A percentile compares a stretch with the other conserved stretches of the same genome.
Conservation (phyloP, 176 grass and related monocot species). For the Neostapfia colusana region DNA sequence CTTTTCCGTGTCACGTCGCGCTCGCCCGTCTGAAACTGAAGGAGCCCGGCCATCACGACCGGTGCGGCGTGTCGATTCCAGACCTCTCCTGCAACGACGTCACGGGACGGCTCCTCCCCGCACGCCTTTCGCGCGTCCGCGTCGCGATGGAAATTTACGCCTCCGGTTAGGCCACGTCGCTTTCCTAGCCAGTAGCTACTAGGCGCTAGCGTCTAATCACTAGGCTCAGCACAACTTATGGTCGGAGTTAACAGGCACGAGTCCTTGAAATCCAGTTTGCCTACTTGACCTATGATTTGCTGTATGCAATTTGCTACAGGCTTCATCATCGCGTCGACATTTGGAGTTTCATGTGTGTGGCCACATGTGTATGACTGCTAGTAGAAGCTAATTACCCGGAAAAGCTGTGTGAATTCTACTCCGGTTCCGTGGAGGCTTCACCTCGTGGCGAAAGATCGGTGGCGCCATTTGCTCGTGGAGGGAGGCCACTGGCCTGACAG, state of each 20-base stretch:
- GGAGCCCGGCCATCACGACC: not conserved
- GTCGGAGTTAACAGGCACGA: too few relatives aligned
- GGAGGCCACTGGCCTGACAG: not conserved
- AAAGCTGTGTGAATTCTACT: not conserved
- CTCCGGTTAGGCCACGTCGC: not conserved
- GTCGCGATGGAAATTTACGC: not conserved
- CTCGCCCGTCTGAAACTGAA: not conserved
- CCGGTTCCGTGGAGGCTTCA: not conserved
- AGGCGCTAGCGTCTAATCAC: not conserved
- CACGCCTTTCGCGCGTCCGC: constrained; percentile 2
- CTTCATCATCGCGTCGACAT: too few relatives aligned
- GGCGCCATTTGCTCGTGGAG: not conserved
- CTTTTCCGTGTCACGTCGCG: not conserved
- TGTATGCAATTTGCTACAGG: too few relatives aligned
- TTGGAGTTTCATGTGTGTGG: too few relatives aligned
- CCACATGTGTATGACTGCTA: too few relatives aligned
- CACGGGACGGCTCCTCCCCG: not conserved
- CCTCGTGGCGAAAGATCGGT: too few relatives aligned
- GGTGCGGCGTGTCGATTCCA: not conserved
- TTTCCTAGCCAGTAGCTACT: not conserved
- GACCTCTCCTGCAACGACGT: not conserved
- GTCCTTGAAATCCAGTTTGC: too few relatives aligned
- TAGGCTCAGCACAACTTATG: not conserved
- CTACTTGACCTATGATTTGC: too few relatives aligned
- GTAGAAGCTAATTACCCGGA: not conserved